Evolutionary conservation across 1,284 basidiomycete species (phyloP).

Genomic region (Schizopora paradoxa): DNA sequence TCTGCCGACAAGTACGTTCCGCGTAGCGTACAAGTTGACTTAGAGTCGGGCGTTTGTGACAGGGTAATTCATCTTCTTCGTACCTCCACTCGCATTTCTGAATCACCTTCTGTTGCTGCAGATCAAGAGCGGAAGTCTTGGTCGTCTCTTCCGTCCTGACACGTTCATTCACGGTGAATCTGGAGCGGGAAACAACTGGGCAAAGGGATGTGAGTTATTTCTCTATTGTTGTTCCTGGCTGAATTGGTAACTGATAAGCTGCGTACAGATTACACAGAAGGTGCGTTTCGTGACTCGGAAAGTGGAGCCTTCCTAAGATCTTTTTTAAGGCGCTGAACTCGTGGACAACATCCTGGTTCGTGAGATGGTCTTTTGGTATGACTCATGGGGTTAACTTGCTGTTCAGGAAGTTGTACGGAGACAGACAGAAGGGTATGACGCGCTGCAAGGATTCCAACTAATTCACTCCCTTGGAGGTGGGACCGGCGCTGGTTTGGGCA

Average conservation of each 20-base stretch:
- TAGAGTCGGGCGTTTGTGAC: constrained; percentile 89
- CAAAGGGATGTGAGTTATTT: constrained; percentile 72
- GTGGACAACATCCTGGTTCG: constrained; percentile 78
- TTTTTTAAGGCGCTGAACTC: constrained; percentile 74
- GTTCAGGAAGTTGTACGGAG: constrained; percentile 61
- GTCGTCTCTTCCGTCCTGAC: constrained; percentile 81
- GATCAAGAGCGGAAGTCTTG: constrained; percentile 66
- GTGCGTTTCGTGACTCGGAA: constrained; percentile 33
- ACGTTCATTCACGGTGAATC: constrained; percentile 71
- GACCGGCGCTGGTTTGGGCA: constrained; percentile 84
- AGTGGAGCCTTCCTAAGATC: not conserved
- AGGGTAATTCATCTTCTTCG: constrained; percentile 40
- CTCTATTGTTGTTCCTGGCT: constrained; percentile 2
- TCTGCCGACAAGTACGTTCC: constrained; percentile 76
- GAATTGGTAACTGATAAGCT: not conserved
- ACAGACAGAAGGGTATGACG: constrained; percentile 79
- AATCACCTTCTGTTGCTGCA: constrained; percentile 26
- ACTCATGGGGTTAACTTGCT: not conserved
- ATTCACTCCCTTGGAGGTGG: constrained; percentile 93
- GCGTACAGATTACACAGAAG: constrained; percentile 75
- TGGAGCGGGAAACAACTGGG: constrained; percentile 93
- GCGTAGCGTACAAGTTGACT: constrained; percentile 86
- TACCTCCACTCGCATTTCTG: not conserved
- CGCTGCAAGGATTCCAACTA: constrained; percentile 91
- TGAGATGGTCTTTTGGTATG: constrained; percentile 5